Base-by-base conservation (phyloP, 768 basidiomycete genomes). In the Daedaleopsis sinensis region DNA sequence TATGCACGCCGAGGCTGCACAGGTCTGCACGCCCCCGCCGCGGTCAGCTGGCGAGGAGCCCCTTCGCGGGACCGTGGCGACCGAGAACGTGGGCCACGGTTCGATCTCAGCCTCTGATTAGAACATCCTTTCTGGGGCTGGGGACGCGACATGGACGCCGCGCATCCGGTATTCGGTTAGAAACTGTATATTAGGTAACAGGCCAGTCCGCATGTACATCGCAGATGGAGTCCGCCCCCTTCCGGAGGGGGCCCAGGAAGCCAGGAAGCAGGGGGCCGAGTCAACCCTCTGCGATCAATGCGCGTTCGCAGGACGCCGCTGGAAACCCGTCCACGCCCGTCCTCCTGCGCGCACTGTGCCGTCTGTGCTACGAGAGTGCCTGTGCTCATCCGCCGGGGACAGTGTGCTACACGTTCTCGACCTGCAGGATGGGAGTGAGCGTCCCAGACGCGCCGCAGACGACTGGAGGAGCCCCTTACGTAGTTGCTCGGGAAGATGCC, bases 401-500 rank as follows among this genome's bases (percentile, higher is more conserved):
- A 7, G 27, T 47, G 15, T 23, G 19, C 61, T 65, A 65, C 54
- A 72, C 69, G 65, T 74, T 67, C 72, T 86, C 81, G 59, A 87
- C 86, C 85, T 86, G 69, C 46, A 46, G 10, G 43, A 52, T 58
- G 44, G 50, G 27, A 53, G 61, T 38, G 54, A 49, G 65, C 56
- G 53, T 55, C 50, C 54, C 8, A 39, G 56, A 48, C 55, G 53
- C 52, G 13, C 52, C 43, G 62, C 35, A 18, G 35, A 43, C 21
- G 6, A 21, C 13, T 10, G 36, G 18, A 57, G 51, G 48, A 32
- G 19, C 24, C 52, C 81, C 91, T 74, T 74, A 93, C 92, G 80
- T 93, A 93, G 76, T 91, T 93, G 74, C 89, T 91, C 27, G 92
- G 92, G 77, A 94, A 94, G 68, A 93, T 91, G 6, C 91, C 91